phyloP scores from a whole-genome alignment of 768 basidiomycete genomes.

The Crucibulum laeve region DNA sequence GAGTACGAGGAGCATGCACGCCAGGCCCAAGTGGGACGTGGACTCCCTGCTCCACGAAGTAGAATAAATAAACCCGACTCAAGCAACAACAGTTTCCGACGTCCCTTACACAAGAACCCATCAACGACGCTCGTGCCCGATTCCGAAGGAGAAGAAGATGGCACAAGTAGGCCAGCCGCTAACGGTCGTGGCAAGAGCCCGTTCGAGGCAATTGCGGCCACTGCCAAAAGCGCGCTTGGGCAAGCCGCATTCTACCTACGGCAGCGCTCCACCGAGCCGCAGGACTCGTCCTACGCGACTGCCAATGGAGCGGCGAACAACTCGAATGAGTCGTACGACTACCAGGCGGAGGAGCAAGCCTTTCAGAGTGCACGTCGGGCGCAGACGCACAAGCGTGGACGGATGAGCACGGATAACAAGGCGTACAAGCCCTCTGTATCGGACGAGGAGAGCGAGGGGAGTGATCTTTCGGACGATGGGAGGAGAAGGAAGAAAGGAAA shows the following conservation, averaged over 20 bases:
- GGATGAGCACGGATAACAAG: conserved; percentile 76
- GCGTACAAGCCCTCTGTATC: conserved; percentile 70
- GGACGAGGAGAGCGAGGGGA: conserved; percentile 60
- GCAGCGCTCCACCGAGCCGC: conserved; percentile 54
- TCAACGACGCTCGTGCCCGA: conserved; percentile 63
- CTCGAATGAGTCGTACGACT: conserved; percentile 65
- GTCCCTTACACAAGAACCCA: conserved; percentile 50
- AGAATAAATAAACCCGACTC: conserved; percentile 18
- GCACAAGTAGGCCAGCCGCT: conserved; percentile 15
- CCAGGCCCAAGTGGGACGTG: conserved; percentile 48
- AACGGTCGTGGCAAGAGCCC: conserved; percentile 65
- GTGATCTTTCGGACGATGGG: conserved; percentile 50
- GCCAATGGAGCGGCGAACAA: conserved; percentile 32
- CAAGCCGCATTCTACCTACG: conserved; percentile 65
- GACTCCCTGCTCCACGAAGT: conserved; percentile 59
- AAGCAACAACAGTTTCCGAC: conserved; percentile 21
- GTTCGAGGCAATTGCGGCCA: conserved; percentile 54
- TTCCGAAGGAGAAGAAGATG: conserved; percentile 59
- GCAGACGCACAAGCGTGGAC: conserved; percentile 43
- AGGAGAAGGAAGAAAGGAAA: conserved; percentile 50
- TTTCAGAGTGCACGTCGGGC: conserved; percentile 33
- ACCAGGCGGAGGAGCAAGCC: conserved; percentile 70
- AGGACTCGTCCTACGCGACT: conserved; percentile 10
- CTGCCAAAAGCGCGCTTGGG: conserved; percentile 46
- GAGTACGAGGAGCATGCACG: conserved; percentile 72